Conservation (phyloP, 2,329 filamentous ascomycete genomes). For the Colletotrichum camelliae region DNA sequence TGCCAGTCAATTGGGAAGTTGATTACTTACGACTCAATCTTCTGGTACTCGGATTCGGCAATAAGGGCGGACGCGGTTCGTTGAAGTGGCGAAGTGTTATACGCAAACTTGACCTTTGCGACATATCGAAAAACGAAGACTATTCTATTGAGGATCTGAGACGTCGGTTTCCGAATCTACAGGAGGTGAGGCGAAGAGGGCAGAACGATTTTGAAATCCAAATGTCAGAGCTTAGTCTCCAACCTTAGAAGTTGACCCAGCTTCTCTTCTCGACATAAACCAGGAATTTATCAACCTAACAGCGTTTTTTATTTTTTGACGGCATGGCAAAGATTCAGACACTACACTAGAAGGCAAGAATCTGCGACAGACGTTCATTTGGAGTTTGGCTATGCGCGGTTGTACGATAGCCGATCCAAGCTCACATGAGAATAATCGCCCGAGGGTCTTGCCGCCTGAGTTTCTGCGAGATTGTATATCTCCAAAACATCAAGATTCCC, state of each 20-base stretch:
- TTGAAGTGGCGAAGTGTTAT: background rate
- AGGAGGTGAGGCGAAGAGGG: background rate
- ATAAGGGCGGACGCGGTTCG: too few relatives aligned
- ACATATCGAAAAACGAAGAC: background rate
- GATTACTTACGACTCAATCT: too few relatives aligned
- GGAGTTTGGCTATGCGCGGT: background rate
- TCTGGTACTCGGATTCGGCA: too few relatives aligned
- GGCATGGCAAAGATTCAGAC: background rate
- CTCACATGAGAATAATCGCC: background rate
- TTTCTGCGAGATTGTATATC: background rate
- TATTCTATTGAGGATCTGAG: too few relatives aligned
- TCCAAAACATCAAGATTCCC: background rate
- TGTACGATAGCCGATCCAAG: background rate
- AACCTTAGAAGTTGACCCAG: background rate
- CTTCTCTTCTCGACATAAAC: background rate
- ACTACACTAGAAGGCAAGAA: background rate
- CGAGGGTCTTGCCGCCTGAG: background rate
- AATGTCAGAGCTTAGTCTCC: background rate
- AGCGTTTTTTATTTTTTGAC: background rate
- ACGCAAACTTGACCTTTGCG: background rate
- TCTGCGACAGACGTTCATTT: background rate
- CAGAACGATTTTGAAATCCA: background rate
- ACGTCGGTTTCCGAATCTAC: background rate
- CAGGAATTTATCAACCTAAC: background rate
- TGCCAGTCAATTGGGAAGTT: too few relatives aligned